A percentile compares a stretch with the other conserved stretches of the same genome.
phyloP scores from a whole-genome alignment of 2,329 filamentous ascomycete genomes.

The Fusarium zealandicum region DNA sequence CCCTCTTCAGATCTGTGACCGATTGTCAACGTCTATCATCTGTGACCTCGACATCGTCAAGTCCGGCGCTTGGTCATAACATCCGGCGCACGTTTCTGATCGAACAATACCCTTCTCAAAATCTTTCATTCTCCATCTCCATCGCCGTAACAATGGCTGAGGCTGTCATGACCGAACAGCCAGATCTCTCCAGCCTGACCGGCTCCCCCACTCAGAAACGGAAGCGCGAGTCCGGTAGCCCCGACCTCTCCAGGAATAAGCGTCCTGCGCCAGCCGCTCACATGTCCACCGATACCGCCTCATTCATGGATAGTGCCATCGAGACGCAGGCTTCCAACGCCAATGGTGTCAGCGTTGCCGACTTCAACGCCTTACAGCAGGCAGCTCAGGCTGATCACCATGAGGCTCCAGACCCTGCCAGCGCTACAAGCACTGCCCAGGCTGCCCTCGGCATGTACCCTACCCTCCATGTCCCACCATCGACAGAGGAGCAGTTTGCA shows the following conservation, averaged over 20 bases:
- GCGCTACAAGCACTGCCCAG: conserved; percentile 66
- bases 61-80: conserved; percentile 14
- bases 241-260: conserved; percentile 59
- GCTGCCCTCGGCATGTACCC: conserved; percentile 68
- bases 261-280: conserved; percentile 55
- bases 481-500: conserved; percentile 67
- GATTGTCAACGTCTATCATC: conserved; percentile 33
- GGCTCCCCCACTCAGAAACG: conserved; percentile 60
- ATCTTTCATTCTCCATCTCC: conserved; percentile 3
- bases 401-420: conserved; percentile 58
- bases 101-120: conserved; percentile 7
- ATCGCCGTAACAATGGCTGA: conserved; percentile 54
- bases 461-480: conserved; percentile 63
- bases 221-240: conserved; percentile 61
- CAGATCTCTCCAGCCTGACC: conserved; percentile 53
- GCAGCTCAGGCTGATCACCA: conserved; percentile 57
- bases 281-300: conserved; percentile 57
- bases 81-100: conserved; percentile 28
- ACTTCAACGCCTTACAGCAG: conserved; percentile 65
- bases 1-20: conserved; percentile 32
- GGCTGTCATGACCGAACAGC: conserved; percentile 54
- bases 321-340: conserved; percentile 52
- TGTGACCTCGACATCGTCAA: conserved; percentile 33
- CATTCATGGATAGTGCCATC: conserved; percentile 63
- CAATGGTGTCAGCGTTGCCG: conserved; percentile 57